Percentiles rank a stretch among this genome's conserved stretches.
Conservation (phyloP, 2,329 filamentous ascomycete genomes). For the Penicillium crustosum region DNA sequence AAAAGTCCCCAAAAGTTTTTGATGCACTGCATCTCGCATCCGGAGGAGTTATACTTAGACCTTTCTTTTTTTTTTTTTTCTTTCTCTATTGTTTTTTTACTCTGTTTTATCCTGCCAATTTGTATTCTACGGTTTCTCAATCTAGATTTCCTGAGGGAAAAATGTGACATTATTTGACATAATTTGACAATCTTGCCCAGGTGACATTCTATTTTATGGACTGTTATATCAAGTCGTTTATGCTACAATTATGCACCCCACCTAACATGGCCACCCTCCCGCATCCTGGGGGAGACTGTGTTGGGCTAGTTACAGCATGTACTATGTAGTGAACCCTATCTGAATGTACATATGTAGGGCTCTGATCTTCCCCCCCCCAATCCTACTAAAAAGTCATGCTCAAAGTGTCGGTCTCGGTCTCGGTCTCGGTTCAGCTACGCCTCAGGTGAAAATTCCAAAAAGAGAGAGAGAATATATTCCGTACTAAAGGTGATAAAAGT, state of each 20-base stretch:
- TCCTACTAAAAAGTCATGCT: background rate
- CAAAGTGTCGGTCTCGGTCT: conserved; percentile 1
- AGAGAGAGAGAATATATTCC: background rate
- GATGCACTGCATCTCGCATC: conserved; percentile 18
- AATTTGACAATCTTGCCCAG: too few relatives aligned
- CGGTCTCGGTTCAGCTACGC: conserved; percentile 2
- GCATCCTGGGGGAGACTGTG: background rate
- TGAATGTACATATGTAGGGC: background rate
- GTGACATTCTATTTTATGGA: background rate
- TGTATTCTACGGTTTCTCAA: background rate
- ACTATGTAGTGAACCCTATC: background rate
- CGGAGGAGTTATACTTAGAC: conserved; percentile 13
- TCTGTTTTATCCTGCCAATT: background rate
- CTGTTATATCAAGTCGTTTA: background rate
- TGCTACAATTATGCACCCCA: background rate
- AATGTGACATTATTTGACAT: background rate
- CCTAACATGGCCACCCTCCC: background rate
- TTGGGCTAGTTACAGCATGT: background rate
- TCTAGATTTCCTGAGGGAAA: background rate
- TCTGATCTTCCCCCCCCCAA: background rate
- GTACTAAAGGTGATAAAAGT: background rate
- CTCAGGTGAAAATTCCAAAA: background rate
- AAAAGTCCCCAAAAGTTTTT: conserved; percentile 20
- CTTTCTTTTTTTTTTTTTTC: conserved; percentile 5
- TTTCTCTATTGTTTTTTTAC: background rate